Base-by-base conservation (phyloP, 352 stramenopile genomes). In the Phytopythium aichiense region DNA sequence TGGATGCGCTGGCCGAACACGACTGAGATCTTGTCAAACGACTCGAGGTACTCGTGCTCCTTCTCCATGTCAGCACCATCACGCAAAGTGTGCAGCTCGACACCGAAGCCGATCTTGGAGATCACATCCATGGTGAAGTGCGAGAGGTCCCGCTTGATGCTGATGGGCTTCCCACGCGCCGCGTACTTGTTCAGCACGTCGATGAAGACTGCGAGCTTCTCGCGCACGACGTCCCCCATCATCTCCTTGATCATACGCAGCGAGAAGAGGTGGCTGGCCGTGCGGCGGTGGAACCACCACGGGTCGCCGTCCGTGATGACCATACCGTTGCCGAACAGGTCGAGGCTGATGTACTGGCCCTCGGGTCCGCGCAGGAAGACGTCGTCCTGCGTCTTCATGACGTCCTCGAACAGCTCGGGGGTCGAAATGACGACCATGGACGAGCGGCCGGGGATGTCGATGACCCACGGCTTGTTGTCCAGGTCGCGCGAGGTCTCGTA, bases 251-350 rank as follows among this genome's bases (percentile, higher is more conserved):
- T 66, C 50, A 72, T 54, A 23, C 76, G 64, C 31, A 69, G 65
- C 7, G 65, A 71, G 58, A 73, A 78, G 16, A 73, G 49, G 22
- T 65, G 55, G 55, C 63, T 74, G 22, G 58, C 52, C 22, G 65
- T 65, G 56, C 66, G 74, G 53, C 76, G 71, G 60, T 89, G 77
- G 46, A 66, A 52, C 28, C 68, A 57, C 79, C 79, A 87, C n/a
- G 40, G 40, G 35, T 54, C 45, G n/a, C 72, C 69, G 58, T 82
- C 69, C 11, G 60, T 38, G 18, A 54, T 56, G 49, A 79, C 77
- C 40, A 71, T 56, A 38, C 64, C 64, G 25, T 67, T 52, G 53
- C 64, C 64, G 20, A 71, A 52, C 35, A 71, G 35, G 45, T 71
- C 64, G 43, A 58, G 12, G 31, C 57, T 23, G 15, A 56, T 61